Base-by-base conservation (phyloP, 2,329 filamentous ascomycete genomes). In the Scorias spongiosa region DNA sequence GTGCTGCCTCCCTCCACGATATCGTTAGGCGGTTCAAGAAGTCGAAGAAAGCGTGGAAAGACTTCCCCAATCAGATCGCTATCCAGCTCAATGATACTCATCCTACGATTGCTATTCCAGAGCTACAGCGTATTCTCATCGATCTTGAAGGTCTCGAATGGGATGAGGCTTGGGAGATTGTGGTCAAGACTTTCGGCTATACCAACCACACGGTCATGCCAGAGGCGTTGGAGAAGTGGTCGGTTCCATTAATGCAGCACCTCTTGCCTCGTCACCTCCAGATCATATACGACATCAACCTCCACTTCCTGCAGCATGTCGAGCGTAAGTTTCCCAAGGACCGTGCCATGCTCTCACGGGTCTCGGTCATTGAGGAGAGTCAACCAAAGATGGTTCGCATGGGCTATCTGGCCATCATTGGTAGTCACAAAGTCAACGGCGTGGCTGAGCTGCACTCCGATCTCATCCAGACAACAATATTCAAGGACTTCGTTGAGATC, bases 1-100 rank as follows among this genome's bases (percentile, higher is more conserved):
- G 94, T 58, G 88, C 91, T 42, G 91, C 91, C 12, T 98, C 91
- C 12, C 74, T 98, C 3, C 86, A 86, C 59, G 91, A 98, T 57
- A 98, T 98, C 60, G 83, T 98, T 47, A 84, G 91, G 46, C 81
- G 91, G 46, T 98, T 96, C 78, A 98, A 96, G 74, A 98, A 96
- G 75, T 80, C 86, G 14, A 87, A 85, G 69, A 80, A 89, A 50
- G 69, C 81, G 7, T 98, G 91, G 91, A 80, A 68, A 52, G 84
- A 93, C 57, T 98, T 98, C 66, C 74, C 89, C 39, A 89, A 93
- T 41, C 87, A 95, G 62, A 82, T 96, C 47, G 91, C 91, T 37
- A 96, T 98, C 53, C 91, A 98, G 66, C 78, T 98, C 49, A 98
- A 98, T 58, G 91, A 98, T 58, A 98, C 91, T 2, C 91, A 98